These are phyloP conservation scores for Backusella mclennaniae DNA, from an alignment of 192 early-diverging fungal species.

Conservation along the genomic window DNA sequence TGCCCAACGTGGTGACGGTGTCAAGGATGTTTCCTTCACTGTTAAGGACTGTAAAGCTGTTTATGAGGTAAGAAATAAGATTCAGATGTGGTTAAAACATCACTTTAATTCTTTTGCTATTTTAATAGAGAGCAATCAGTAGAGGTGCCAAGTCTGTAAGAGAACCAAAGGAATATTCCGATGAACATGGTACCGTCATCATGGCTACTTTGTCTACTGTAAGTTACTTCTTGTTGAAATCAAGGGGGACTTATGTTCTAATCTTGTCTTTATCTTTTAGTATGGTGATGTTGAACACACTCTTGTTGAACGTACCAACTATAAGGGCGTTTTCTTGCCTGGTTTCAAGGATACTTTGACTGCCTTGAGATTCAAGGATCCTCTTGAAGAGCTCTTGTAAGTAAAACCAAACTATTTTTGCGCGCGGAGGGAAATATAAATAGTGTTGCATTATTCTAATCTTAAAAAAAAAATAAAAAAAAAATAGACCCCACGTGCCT, in stretches of 20 bases:
- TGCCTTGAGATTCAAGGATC: conserved; percentile 42
- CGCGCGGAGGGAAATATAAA: neutral
- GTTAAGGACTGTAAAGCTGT: conserved; percentile 82
- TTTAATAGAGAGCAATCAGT: conserved; percentile 63
- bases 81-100: neutral
- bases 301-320: conserved; percentile 80
- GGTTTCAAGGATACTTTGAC: conserved; percentile 51
- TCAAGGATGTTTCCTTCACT: conserved; percentile 93
- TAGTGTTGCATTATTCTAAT: neutral
- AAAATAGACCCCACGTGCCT: conserved; percentile 45
- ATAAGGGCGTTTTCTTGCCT: conserved; percentile 88
- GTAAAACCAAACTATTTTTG: neutral
- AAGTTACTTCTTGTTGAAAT: conserved; percentile 18
- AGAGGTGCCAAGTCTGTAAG: conserved; percentile 82
- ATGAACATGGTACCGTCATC: conserved; percentile 83
- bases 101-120: neutral
- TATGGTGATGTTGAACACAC: conserved; percentile 98
- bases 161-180: conserved; percentile 77
- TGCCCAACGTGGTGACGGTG: conserved; percentile 88
- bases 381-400: conserved; percentile 58
- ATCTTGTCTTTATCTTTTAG: conserved; percentile 30
- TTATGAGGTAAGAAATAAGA: conserved; percentile 43
- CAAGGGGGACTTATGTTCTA: conserved; percentile 5
- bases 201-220: conserved; percentile 89
- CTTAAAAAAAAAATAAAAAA: neutral